Conservation (phyloP, 805 yeast species). For the Yamadazyma phyllophila region DNA sequence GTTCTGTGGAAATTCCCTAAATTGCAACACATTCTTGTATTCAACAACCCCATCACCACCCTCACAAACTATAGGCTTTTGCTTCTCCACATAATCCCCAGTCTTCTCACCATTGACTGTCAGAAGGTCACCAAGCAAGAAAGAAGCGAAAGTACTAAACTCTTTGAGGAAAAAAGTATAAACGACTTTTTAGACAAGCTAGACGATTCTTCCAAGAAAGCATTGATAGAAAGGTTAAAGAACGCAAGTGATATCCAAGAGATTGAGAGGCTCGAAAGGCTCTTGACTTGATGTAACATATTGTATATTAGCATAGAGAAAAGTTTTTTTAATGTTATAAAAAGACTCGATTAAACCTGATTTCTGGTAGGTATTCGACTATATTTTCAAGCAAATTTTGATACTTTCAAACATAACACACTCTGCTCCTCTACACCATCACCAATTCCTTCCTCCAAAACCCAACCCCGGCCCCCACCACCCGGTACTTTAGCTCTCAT, state of each 20-base stretch:
- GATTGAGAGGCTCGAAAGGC: slow-evolving; percentile 23
- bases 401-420: too few species aligned
- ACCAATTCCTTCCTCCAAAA: background rate
- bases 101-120: slow-evolving; percentile 65
- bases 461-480: background rate
- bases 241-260: slow-evolving; percentile 71
- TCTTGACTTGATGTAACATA: background rate
- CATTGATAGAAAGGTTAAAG: slow-evolving; percentile 52
- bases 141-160: slow-evolving; percentile 40
- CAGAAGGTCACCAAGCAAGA: slow-evolving; percentile 58
- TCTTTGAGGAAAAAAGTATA: slow-evolving; percentile 28
- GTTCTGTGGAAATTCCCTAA: slow-evolving; percentile 27
- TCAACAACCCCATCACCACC: slow-evolving; percentile 56
- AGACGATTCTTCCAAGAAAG: slow-evolving; percentile 20
- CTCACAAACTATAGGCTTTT: slow-evolving; percentile 56
- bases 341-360: too few species aligned
- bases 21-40: slow-evolving; percentile 46
- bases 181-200: slow-evolving; percentile 14
- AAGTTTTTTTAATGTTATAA: background rate
- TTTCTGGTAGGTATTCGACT: too few species aligned
- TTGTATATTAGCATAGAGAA: background rate
- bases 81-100: slow-evolving; percentile 62
- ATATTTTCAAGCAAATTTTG: too few species aligned
- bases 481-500: background rate
- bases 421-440: too few species aligned